phyloP scores from a whole-genome alignment of 371 early-diverging fungal genomes.

The Circinella minor region DNA sequence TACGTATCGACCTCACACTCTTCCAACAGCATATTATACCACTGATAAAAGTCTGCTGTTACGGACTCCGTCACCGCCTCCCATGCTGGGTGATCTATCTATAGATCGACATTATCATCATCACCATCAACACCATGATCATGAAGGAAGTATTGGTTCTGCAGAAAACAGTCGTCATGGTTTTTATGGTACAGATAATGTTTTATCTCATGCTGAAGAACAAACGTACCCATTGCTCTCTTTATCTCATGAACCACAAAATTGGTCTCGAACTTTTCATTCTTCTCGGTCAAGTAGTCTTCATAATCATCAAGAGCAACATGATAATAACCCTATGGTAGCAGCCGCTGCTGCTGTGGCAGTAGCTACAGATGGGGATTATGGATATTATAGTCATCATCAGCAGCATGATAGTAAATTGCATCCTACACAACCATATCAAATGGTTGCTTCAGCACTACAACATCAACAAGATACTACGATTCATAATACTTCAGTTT shows the following conservation, averaged over 20 bases:
- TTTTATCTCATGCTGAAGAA: background rate
- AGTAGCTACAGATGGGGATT: background rate
- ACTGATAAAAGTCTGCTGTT: background rate
- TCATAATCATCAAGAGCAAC: background rate
- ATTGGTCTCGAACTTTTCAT: background rate
- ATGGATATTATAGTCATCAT: background rate
- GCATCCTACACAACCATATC: background rate
- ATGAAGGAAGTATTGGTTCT: background rate
- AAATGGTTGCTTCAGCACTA: background rate
- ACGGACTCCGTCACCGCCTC: background rate
- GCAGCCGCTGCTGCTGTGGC: background rate
- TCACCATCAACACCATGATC: background rate
- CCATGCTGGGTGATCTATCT: background rate
- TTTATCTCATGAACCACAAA: slow-evolving; percentile 3
- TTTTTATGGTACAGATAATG: background rate
- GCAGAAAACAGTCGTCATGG: background rate
- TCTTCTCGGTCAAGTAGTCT: background rate
- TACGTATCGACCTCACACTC: background rate
- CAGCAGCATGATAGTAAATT: background rate
- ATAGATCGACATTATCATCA: background rate
- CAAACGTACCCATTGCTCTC: background rate
- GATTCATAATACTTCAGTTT: background rate
- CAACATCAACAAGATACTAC: background rate
- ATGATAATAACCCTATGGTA: background rate
- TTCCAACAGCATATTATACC: background rate